Evolutionary conservation across 2,329 filamentous ascomycete species (phyloP).

Genomic region (Botrytis byssoidea): DNA sequence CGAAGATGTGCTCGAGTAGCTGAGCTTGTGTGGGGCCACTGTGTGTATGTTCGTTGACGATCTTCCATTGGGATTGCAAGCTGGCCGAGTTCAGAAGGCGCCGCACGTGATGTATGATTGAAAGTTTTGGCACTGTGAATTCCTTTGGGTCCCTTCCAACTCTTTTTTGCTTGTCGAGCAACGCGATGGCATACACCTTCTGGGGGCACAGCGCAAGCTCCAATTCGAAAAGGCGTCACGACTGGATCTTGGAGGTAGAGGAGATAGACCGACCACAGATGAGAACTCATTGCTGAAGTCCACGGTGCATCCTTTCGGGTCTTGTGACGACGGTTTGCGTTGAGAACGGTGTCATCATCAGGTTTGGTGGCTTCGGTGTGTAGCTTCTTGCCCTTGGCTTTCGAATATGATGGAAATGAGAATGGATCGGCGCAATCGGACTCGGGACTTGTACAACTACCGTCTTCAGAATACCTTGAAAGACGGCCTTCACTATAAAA

Average conservation of each 20-base stretch:
- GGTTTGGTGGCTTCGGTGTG: slow-evolving; percentile 9
- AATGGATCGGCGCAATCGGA: slow-evolving; percentile 43
- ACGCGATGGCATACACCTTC: slow-evolving; percentile 64
- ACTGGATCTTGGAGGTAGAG: slow-evolving; percentile 66
- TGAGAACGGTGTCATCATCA: slow-evolving; percentile 24
- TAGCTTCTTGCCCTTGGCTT: slow-evolving; percentile 30
- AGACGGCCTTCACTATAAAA: slow-evolving; percentile 56
- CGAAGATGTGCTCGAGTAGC: slow-evolving; percentile 62
- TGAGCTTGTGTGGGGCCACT: slow-evolving; percentile 64
- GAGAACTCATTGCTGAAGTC: slow-evolving; percentile 64
- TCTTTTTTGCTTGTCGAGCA: slow-evolving; percentile 63
- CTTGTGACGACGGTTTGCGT: slow-evolving; percentile 35
- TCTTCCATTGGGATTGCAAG: slow-evolving; percentile 56
- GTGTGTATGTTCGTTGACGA: slow-evolving; percentile 48
- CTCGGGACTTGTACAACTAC: slow-evolving; percentile 53
- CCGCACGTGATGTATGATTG: slow-evolving; percentile 24
- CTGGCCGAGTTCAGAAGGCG: slow-evolving; percentile 46
- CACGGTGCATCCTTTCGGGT: slow-evolving; percentile 50
- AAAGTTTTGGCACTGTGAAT: slow-evolving; percentile 7
- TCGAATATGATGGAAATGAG: slow-evolving; percentile 31
- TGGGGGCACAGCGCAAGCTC: slow-evolving; percentile 62
- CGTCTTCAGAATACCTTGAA: slow-evolving; percentile 56
- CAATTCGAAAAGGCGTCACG: slow-evolving; percentile 63
- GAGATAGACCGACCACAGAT: slow-evolving; percentile 64
- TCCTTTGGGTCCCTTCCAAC: slow-evolving; percentile 61